These are phyloP conservation scores for Kokia cookei DNA, from an alignment of 441 rosid genomes.

Conservation along the genomic window DNA sequence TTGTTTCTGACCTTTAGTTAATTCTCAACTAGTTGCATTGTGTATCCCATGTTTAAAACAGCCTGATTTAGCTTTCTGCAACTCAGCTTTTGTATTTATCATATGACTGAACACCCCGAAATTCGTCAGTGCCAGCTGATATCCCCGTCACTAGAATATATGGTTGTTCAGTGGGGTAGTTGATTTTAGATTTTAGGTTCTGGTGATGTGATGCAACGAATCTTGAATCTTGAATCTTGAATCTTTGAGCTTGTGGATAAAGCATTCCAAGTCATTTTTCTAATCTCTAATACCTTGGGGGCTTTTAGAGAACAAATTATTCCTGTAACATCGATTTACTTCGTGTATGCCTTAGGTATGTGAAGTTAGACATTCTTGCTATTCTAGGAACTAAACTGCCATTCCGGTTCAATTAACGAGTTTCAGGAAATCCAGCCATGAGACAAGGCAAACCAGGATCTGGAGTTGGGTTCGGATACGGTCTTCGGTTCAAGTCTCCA, in stretches of 20 bases:
- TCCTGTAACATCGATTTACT: background rate
- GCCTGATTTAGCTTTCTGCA: background rate
- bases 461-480: conserved; percentile 81
- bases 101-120: background rate
- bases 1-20: background rate
- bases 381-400: background rate
- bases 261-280: background rate
- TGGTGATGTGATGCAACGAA: background rate
- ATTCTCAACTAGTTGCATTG: conserved; percentile 1
- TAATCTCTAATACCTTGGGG: background rate
- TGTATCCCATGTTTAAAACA: background rate
- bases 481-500: conserved; percentile 75
- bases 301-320: conserved; percentile 4
- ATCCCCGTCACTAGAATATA: background rate
- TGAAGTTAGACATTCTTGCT: background rate
- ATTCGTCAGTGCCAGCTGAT: background rate
- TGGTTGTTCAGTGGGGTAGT: background rate
- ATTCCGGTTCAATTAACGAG: background rate
- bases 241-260: background rate
- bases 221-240: background rate
- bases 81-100: background rate
- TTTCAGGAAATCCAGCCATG: conserved; percentile 82
- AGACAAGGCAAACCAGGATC: conserved; percentile 89
- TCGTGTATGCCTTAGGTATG: background rate
- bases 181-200: background rate